A percentile compares a stretch with the other conserved stretches of the same genome.
These are phyloP conservation scores for Nyssa sinensis DNA, from an alignment of 148 eudicot genomes.

Conservation along the genomic window DNA sequence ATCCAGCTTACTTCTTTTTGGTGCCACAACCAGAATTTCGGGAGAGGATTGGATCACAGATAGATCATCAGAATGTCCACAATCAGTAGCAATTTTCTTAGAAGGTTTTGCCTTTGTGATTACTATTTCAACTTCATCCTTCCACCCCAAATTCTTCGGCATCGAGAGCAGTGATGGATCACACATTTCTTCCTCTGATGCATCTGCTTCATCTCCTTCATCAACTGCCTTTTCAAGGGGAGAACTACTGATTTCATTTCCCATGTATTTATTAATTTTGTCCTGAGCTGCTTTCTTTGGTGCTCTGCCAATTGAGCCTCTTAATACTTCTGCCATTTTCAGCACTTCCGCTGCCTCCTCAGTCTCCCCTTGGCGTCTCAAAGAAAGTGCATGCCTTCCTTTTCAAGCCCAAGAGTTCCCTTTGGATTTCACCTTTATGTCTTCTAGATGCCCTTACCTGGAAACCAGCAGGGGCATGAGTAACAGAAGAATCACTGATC, in stretches of 20 bases:
- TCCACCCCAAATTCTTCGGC: slow-evolving; percentile 8
- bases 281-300: slow-evolving; percentile 34
- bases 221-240: slow-evolving; percentile 37
- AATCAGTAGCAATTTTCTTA: slow-evolving; percentile 1
- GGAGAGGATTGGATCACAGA: neutral
- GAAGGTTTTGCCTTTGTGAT: slow-evolving; percentile 5
- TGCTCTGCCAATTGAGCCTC: slow-evolving; percentile 73
- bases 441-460: slow-evolving; percentile 33
- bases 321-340: slow-evolving; percentile 47
- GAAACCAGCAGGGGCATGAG: slow-evolving; percentile 8
- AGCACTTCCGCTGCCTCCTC: slow-evolving; percentile 85
- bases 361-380: slow-evolving; percentile 80
- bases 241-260: slow-evolving; percentile 21
- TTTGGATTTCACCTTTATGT: slow-evolving; percentile 78
- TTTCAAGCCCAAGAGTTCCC: slow-evolving; percentile 76
- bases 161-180: neutral
- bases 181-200: slow-evolving; percentile 2
- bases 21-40: neutral
- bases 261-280: slow-evolving; percentile 17
- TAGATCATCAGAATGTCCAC: neutral
- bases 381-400: slow-evolving; percentile 83
- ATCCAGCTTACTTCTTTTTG: neutral
- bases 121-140: slow-evolving; percentile 11
- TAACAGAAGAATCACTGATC: slow-evolving; percentile 18
- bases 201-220: slow-evolving; percentile 23